Conservation (phyloP, 371 early-diverging fungal species). For the Dichotomocladium elegans region DNA sequence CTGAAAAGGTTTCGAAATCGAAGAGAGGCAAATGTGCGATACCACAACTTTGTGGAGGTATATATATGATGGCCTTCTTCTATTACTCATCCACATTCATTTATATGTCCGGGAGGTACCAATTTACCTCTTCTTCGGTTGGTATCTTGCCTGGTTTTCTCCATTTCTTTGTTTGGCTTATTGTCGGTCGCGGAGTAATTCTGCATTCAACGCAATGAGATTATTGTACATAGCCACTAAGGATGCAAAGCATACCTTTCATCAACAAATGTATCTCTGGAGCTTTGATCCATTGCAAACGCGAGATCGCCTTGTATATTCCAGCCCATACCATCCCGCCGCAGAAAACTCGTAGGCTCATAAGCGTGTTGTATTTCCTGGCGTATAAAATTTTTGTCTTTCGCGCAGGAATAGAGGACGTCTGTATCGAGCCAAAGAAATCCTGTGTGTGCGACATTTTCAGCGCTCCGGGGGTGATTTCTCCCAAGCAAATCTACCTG, state of each 20-base stretch:
- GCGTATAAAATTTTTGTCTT: constrained; percentile 69
- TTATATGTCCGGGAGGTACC: neutral
- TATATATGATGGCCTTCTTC: constrained; percentile 34
- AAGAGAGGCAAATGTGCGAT: constrained; percentile 64
- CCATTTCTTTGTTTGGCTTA: constrained; percentile 21
- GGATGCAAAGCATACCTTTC: constrained; percentile 20
- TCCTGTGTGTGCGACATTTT: constrained; percentile 11
- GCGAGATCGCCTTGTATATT: constrained; percentile 69
- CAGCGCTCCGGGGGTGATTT: neutral
- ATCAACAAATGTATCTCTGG: constrained; percentile 38
- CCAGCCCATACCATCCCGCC: constrained; percentile 62
- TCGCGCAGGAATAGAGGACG: constrained; percentile 71
- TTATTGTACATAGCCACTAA: too few species aligned
- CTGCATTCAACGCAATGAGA: neutral
- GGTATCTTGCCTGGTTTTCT: constrained; percentile 14
- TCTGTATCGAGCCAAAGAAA: constrained; percentile 69
- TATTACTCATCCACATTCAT: neutral
- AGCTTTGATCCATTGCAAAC: constrained; percentile 52
- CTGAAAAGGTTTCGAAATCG: constrained; percentile 64
- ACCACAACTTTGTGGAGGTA: constrained; percentile 55
- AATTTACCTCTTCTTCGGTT: constrained; percentile 28
- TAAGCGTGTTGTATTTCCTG: constrained; percentile 50
- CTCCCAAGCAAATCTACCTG: constrained; percentile 35
- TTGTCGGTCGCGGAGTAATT: constrained; percentile 12
- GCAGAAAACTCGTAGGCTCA: constrained; percentile 43